Evolutionary conservation across 768 basidiomycete species (phyloP), one percentile per base, ranked within the genome.

Genomic region (Kwoniella heveanensis): DNA sequence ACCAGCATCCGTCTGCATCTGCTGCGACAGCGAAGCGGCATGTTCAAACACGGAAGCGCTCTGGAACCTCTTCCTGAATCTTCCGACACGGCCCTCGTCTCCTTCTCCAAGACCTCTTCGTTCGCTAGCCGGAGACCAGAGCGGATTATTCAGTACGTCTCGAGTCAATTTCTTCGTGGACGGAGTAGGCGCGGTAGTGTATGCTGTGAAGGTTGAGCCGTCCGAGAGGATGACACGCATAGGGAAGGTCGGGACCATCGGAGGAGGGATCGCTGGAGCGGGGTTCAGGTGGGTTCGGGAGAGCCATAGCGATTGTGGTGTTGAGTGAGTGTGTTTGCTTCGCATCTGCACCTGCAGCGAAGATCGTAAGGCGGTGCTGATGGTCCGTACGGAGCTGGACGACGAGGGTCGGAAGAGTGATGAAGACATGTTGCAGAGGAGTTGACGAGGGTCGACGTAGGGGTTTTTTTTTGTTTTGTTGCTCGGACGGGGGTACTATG

Each of bases 151-250:
- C 17, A 90, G 90, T 54, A 90, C 88, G 72, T 95, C 92, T 46
- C 92, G 87, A 21, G 92, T 90, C 51, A 94, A 83, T 37, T 87
- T 85, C 17, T 76, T 61, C 50, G 91, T 85, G 37, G 85, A 79
- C 2, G 88, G 88, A 6, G 87, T 87, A 0, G 93, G 92, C 0
- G 92, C 91, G 0, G 92, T 94, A 13, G 90, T 91, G 85, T 88
- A 90, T 70, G 93, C 90, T 4, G 85, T 87, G 78, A 91, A 92
- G 0, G 89, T 90, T 26, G 90, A 89, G 12, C 93, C 92, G 81
- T 95, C 93, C 0, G 91, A 87, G 69, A 90, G 87, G 61, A 91
- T 85, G 64, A 95, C 89, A 67, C 84, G 86, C 80, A 93, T 91
- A 2, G 90, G 88, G 80, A 88, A 95, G 67, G 88, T 88, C 32